These are phyloP conservation scores for Fagus crenata DNA, from an alignment of 306 rosid species.

Conservation along the genomic window DNA sequence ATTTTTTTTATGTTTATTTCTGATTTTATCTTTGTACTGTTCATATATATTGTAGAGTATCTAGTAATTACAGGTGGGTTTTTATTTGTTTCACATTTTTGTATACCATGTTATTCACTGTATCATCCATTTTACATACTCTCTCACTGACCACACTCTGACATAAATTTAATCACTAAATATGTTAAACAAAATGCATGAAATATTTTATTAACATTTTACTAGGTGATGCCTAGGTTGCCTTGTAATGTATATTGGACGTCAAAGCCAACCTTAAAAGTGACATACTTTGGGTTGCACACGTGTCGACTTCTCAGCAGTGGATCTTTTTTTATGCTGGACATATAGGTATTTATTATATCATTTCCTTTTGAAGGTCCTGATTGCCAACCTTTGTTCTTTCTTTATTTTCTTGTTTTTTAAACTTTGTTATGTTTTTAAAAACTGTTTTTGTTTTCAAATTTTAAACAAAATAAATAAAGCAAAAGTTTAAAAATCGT, in stretches of 20 bases:
- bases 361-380: not conserved
- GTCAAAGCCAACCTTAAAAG: conserved; percentile 31
- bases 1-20: conserved; percentile 15
- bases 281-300: conserved; percentile 12
- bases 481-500: no score
- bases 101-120: conserved; percentile 14
- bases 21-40: conserved; percentile 26
- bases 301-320: conserved; percentile 30
- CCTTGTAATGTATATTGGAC: conserved; percentile 33
- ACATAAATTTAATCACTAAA: not conserved
- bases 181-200: not conserved
- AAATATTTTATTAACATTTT: conserved; percentile 8
- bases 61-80: not conserved
- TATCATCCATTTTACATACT: not conserved
- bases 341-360: not conserved
- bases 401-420: not conserved
- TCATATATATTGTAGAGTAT: not conserved
- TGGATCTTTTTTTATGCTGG: not conserved
- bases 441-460: no score
- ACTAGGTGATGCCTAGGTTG: conserved; percentile 28
- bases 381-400: not conserved
- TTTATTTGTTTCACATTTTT: conserved; percentile 8
- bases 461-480: no score
- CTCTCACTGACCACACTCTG: not conserved
- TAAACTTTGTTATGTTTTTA: not conserved